Evolutionary conservation across 805 yeast genomes (phyloP), one percentile per base, ranked within the genome.

Genomic region (Candida vartiovaarae): DNA sequence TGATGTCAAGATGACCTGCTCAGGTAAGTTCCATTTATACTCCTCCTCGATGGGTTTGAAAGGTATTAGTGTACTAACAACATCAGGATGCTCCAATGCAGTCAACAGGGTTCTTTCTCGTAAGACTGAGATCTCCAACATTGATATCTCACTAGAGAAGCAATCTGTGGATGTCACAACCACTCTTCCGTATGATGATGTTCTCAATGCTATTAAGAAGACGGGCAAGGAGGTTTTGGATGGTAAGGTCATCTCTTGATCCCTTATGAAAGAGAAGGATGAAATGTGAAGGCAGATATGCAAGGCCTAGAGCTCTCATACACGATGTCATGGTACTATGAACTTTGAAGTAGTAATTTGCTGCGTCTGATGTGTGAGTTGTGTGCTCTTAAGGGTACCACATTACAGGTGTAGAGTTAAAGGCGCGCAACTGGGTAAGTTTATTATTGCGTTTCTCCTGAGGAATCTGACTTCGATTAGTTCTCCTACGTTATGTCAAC

Each of bases 121-220:
- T 52, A 70, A 84, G 37, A 80, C 78, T 37, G 96, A 95, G 3
- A 93, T 91, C 39, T 72, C 80, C 39, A 70, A 76, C 36, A 71
- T 82, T 24, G 83, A 84, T 45, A 80, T 90, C 45, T 82, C 95
- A 3, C 72, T 93, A 39, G 90, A 84, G 41, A 66, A 78, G 28
- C 97, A 91, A 68, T 68, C 82, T 2, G 99, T 91, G 8, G 82
- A 80, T 56, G 96, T 91, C 36, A 70, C 71, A 44, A 76, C 93
- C 8, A 66, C 64, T 11, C 62, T 85, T 32, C 74, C 77, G 41
- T 88, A 84, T 59, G 95, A 90, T 40, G 76, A 82, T 3, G 90
- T 93, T n/a, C 71, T 82, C 43, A 80, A 74, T 42, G 80, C 88
- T 44, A 91, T 91, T 51, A 69, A 82, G 49, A 91, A 91, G 71